Evolutionary conservation across 192 early-diverging fungal species (phyloP), one percentile per base, ranked within the genome.

Genomic region (Cladochytrium replicatum): DNA sequence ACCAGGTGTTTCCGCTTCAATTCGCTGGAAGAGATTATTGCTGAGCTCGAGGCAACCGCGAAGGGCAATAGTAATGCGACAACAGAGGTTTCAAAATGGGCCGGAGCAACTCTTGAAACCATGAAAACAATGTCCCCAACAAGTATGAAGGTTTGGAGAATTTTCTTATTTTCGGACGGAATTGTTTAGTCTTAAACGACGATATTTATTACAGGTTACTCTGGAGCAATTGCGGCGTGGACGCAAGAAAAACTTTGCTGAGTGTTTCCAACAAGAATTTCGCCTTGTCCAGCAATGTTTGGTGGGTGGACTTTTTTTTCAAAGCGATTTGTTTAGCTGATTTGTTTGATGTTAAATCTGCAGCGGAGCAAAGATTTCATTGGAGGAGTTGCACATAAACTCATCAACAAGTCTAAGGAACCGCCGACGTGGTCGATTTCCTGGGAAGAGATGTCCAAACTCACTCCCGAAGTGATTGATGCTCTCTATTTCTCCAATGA

Each of bases 191-290:
- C 32, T 19, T 17, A 30, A 41, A 40, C 11, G 1, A 1, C 8
- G 21, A 26, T 1, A 29, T 50, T 50, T 17, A 11, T 40, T 52
- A 30, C 29, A 72, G 65, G 80, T 97, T 5, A 88, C 92, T 4
- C 69, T 96, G 22, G 75, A 77, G 52, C 83, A 88, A 69, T 68
- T 97, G 46, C 75, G 89, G 7, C 62, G 68, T 8, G 93, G 92
- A 15, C 60, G 57, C 30, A 56, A 74, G 9, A 47, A 79, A 50
- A 61, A 71, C 22, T 82, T 99, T 63, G 74, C 75, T 15, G 71
- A 82, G 50, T 89, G 88, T 45, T 88, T 97, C 63, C 55, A 73
- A 37, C 80, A 90, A 76, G 96, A 99, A 63, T 87, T 84, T 53
- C 70, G 71, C 4, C 63, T 95, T 42, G 87, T 75, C 6, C 81